Evolutionary conservation across 768 basidiomycete genomes (phyloP), one percentile per base, ranked within the genome.

Genomic region (Amylocystis lapponica): DNA sequence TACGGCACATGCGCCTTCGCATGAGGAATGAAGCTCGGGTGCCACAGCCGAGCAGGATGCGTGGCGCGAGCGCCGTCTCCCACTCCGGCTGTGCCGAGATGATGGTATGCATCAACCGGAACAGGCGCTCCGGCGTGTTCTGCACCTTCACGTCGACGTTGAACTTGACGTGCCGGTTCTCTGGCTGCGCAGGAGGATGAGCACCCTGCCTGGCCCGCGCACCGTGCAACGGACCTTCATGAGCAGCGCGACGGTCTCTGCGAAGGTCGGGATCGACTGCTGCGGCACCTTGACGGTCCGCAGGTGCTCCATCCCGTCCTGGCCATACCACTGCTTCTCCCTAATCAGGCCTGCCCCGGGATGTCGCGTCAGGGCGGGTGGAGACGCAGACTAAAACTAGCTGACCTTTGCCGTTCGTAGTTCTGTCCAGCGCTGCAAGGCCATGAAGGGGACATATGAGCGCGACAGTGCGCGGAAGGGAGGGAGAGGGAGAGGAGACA

Each of bases 121-220:
- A 96, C 25, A 95, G 74, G n/a, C 76, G 77, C 43, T 80, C 81
- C 1, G 95, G 92, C 57, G 93, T 81, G 59, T 97, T 98, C 58
- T 91, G 82, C 21, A 84, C 76, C 66, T 99, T 99, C 59, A 96
- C 88, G 60, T 98, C 95, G 48, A 97, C 78, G 69, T 97, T 81
- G 57, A 86, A 83, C 49, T 77, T 78, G 58, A 84, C 79, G 47
- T 86, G 83, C 27, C 66, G 71, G 63, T 88, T 86, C 65, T 86
- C 82, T 33, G 82, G 80, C 82, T 85, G 42, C 11, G 27, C 7
- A 25, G 12, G 33, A 16, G n/a, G n/a, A n/a, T n/a, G n/a, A n/a
- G n/a, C n/a, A n/a, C n/a, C n/a, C n/a, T n/a, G n/a, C n/a, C n/a
- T 47, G 30, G 41, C 8, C 7, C 14, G n/a, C 23, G 34, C 14